Evolutionary conservation across 1,284 basidiomycete genomes (phyloP).

Genomic region (Omphalotus olearius): DNA sequence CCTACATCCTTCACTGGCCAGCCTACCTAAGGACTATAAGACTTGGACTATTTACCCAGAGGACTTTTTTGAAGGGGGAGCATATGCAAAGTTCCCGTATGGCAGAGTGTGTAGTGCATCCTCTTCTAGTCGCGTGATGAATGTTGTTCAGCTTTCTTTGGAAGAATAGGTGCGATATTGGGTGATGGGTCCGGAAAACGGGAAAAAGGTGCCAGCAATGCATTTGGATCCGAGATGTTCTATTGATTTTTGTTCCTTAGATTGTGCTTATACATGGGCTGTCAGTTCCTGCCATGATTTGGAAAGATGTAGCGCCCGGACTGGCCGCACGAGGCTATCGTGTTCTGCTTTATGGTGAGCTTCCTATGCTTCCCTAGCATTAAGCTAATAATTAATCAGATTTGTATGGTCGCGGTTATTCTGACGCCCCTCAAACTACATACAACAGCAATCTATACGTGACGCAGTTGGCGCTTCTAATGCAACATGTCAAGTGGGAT

Average conservation of each 20-base stretch:
- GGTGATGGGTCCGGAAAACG: constrained; percentile 66
- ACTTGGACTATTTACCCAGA: constrained; percentile 73
- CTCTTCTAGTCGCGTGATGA: constrained; percentile 7
- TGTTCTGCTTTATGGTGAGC: constrained; percentile 67
- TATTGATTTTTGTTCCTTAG: constrained; percentile 28
- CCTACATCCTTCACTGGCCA: constrained; percentile 55
- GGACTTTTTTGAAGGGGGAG: constrained; percentile 59
- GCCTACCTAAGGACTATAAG: constrained; percentile 44
- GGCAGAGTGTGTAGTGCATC: constrained; percentile 41
- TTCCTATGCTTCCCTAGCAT: neutral
- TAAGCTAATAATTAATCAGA: constrained; percentile 35
- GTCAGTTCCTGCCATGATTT: constrained; percentile 71
- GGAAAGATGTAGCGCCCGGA: constrained; percentile 65
- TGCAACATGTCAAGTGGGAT: constrained; percentile 72
- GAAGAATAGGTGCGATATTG: constrained; percentile 60
- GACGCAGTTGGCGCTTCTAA: constrained; percentile 73
- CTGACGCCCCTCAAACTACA: constrained; percentile 64
- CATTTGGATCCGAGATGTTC: neutral
- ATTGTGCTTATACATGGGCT: constrained; percentile 74
- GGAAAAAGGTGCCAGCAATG: constrained; percentile 49
- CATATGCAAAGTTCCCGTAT: constrained; percentile 56
- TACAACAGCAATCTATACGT: constrained; percentile 64
- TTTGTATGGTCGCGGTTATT: constrained; percentile 77
- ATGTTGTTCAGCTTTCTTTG: neutral
- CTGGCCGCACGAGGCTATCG: constrained; percentile 64